A percentile compares a stretch with the other conserved stretches of the same genome.
These are phyloP conservation scores for Macadamia tetraphylla DNA, from an alignment of 164 flowering plant genomes.

Conservation along the genomic window DNA sequence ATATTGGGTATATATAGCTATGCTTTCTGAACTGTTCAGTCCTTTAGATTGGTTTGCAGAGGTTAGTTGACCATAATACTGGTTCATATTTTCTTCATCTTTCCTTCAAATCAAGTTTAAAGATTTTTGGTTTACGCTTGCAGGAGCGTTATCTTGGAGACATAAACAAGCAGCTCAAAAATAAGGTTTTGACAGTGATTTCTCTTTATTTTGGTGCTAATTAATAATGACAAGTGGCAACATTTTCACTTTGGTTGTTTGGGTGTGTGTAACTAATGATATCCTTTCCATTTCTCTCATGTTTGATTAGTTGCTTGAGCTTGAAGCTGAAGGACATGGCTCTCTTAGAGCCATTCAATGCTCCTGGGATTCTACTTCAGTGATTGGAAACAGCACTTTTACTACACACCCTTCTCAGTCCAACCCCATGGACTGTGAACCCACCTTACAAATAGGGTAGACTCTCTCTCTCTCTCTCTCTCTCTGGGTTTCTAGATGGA, in stretches of 20 bases:
- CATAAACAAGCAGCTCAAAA: constrained; percentile 74
- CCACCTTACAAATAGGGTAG: constrained; percentile 79
- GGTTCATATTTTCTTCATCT: too few relatives aligned
- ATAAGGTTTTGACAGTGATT: constrained; percentile 36
- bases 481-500: too few relatives aligned
- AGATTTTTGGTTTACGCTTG: constrained; percentile 4
- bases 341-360: constrained; percentile 36
- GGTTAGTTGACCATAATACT: too few relatives aligned
- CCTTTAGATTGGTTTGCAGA: too few relatives aligned
- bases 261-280: not conserved
- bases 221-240: not conserved
- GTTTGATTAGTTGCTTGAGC: constrained; percentile 23
- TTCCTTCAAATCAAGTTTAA: not conserved
- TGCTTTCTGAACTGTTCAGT: too few relatives aligned
- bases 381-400: constrained; percentile 40
- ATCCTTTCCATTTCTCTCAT: not conserved
- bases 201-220: not conserved
- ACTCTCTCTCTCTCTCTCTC: not conserved
- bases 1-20: too few relatives aligned
- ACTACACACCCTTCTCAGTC: constrained; percentile 39
- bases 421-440: constrained; percentile 48
- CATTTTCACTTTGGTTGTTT: not conserved
- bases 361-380: constrained; percentile 46
- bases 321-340: constrained; percentile 56
- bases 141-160: constrained; percentile 94